phyloP scores from a whole-genome alignment of 495 filamentous ascomycete species.

The Lepidopterella palustris region DNA sequence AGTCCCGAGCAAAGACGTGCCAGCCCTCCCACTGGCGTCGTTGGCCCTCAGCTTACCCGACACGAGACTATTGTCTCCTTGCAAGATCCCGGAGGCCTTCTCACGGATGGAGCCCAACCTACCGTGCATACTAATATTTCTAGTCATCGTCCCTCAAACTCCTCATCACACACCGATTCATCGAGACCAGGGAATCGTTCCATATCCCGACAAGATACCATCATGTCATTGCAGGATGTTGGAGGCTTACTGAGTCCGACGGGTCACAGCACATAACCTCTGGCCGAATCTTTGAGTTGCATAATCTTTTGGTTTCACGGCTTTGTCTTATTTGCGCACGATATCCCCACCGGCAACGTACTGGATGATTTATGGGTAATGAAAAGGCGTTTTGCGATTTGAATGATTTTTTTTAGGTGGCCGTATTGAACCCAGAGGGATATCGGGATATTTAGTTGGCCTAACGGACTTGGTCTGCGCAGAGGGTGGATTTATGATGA shows the following conservation, averaged over 20 bases:
- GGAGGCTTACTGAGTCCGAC: slow-evolving; percentile 15
- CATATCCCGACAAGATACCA: neutral
- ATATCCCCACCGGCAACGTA: neutral
- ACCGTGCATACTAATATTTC: neutral
- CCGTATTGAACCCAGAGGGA: neutral
- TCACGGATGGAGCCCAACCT: slow-evolving; percentile 1
- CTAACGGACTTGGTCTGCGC: neutral
- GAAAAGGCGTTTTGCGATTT: slow-evolving; percentile 5
- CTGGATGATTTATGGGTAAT: slow-evolving; percentile 18
- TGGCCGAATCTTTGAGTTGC: neutral
- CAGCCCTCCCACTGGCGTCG: slow-evolving; percentile 11
- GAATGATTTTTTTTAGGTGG: neutral
- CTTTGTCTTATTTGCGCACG: neutral
- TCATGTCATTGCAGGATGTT: slow-evolving; percentile 20
- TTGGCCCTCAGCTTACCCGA: slow-evolving; percentile 21
- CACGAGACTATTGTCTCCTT: slow-evolving; percentile 18
- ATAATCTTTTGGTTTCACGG: neutral
- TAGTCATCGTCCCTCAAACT: neutral
- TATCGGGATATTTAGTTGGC: neutral
- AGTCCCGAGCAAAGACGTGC: neutral
- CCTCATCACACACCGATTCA: neutral
- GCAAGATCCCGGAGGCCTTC: slow-evolving; percentile 24
- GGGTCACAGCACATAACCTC: neutral
- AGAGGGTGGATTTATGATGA: neutral
- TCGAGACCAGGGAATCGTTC: neutral